Base-by-base conservation (phyloP, 2,329 filamentous ascomycete genomes). In the Ophiognomonia clavigignenti-juglandacearum region DNA sequence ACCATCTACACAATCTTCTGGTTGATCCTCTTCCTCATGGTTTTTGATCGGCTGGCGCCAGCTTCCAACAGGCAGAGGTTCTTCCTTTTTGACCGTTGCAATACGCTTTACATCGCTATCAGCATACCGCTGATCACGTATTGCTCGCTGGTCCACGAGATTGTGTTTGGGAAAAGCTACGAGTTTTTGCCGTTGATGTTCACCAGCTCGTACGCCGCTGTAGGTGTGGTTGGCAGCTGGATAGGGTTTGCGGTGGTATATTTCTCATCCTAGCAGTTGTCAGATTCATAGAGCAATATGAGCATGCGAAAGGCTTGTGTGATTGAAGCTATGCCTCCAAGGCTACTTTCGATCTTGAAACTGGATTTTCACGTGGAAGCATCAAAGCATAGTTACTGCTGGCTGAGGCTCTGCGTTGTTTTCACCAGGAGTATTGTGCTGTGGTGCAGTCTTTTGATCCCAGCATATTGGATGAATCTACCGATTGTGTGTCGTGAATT, bases 161-260 rank as follows among this genome's bases (percentile, higher is more conserved):
- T 92, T n/a, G 69, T 95, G 4, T 96, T 96, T 69, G 90, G 90
- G 0, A 78, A 82, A 59, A 80, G 73, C 53, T 88, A 87, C 58
- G 89, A 96, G 67, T 98, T 97, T 65, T 68, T 98, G 45, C 93
- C 93, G 22, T 71, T 97, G 57, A 97, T 98, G 92, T 93, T 97
- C 62, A 96, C 85, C 56, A 97, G 92, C 71, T 86, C 88, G 11
- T 98, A 97, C 66, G 88, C 86, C 27, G 93, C 93, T 4, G 73
- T 97, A 48, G 93, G 93, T n/a, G 91, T 97, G 1, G 82, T 96
- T 16, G 90, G 89, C 3, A 97, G 93, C 68, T 97, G 92, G 92
- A 60, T 96, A 34, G 91, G 93, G 9, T 96, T 96, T 64, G 81
- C 91, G 71, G 87, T 95, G 26, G 90, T 97, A 42, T 97, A 92